Base-by-base conservation (phyloP, 305 asterid species). In the Nicotiana rustica region DNA sequence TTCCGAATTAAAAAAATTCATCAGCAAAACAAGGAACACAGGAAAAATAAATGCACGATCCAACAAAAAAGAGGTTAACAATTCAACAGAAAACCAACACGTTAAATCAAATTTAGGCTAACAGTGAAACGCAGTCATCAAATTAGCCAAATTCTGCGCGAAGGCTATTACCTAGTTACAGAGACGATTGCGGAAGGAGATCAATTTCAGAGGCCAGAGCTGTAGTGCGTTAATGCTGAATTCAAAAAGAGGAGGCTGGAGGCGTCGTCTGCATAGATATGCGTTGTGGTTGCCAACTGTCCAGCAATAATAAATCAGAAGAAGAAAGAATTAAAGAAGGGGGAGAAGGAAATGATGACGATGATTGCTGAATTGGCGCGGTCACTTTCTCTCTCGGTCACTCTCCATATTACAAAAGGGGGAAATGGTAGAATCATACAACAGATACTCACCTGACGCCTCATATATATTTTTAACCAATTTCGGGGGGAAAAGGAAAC, bases 141-240 rank as follows among this genome's bases (percentile, higher is more conserved):
- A 67, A 33, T 18, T 12, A n/a, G 49, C 14, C 6, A 25, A 4
- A 67, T 67, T 35, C n/a, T 35, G 52, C 73, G 41, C 21, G 4
- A 35, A 67, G 29, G 29, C 10, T 44, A 19, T 71, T 13, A 44
- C 78, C 78, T 38, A 3, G 61, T 71, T 71, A 36, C 78, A 71
- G 61, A 71, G 38, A 44, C 36, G 78, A 44, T 71, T 12, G 61
- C 6, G 6, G 19, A 21, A 19, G 38, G 13, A 19, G 61, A 71
- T 71, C 8, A 18, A 71, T 44, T 71, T 14, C 13, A 71, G 29
- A 25, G 29, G 29, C 29, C 29, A 25, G 12, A 44, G 49, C 13
- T 19, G 60, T 3, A 44, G 12, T 44, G 36, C 3, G 38, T 44
- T 3, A 21, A 44, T 44, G 38, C 1, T 19, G 7, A 71, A 71